Percentiles rank a stretch among this genome's conserved stretches.
phyloP scores from a whole-genome alignment of 306 rosid genomes.

The Fagus sylvatica region DNA sequence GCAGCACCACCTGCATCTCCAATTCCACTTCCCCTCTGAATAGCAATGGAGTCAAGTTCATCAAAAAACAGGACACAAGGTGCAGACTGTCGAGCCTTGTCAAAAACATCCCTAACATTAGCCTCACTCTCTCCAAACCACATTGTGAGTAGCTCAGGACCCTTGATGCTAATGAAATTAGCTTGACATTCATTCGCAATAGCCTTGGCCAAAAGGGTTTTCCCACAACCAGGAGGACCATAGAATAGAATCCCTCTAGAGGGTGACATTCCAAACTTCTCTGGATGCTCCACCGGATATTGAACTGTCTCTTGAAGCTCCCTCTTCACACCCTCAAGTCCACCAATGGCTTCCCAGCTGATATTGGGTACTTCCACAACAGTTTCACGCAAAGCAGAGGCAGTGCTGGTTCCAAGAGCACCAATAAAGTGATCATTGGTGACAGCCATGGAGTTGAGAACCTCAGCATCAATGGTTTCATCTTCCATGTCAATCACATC shows the following conservation, averaged over 20 bases:
- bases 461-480: not conserved
- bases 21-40: too few species aligned
- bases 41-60: too few species aligned
- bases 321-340: not conserved
- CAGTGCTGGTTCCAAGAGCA: not conserved
- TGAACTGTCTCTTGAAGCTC: slow-evolving; percentile 4
- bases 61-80: too few species aligned
- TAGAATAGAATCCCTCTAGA: not conserved
- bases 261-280: not conserved
- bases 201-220: slow-evolving; percentile 3
- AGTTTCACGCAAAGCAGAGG: not conserved
- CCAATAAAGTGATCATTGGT: not conserved
- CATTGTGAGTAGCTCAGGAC: slow-evolving; percentile 1
- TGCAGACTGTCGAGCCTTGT: too few species aligned
- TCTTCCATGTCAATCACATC: too few species aligned
- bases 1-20: slow-evolving; percentile 2
- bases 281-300: not conserved
- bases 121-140: slow-evolving; percentile 7
- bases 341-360: not conserved
- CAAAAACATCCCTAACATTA: too few species aligned
- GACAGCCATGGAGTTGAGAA: not conserved
- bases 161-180: not conserved
- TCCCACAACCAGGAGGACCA: slow-evolving; percentile 6
- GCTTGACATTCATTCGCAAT: not conserved
- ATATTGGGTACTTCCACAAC: not conserved